A percentile compares a stretch with the other conserved stretches of the same genome.
Evolutionary conservation across 805 yeast species (phyloP).

Genomic region (Candida sanyiensis): DNA sequence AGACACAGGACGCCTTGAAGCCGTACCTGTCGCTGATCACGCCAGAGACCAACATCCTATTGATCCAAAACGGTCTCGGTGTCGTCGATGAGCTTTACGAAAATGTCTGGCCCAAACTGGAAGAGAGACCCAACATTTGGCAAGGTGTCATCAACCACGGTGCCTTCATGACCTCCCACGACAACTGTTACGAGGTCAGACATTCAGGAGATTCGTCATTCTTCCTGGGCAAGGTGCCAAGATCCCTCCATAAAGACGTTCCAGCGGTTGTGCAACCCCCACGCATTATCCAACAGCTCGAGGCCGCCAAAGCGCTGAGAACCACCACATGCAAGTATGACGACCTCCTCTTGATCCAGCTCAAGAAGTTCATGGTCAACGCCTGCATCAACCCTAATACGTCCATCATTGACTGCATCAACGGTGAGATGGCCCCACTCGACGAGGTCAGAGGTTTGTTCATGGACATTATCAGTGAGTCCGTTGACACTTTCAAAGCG

Average conservation of each 20-base stretch:
- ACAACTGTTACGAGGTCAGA: slow-evolving; percentile 35
- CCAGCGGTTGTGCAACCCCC: slow-evolving; percentile 8
- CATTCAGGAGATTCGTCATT: slow-evolving; percentile 75
- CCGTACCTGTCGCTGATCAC: slow-evolving; percentile 48
- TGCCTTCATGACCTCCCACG: slow-evolving; percentile 41
- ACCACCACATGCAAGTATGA: slow-evolving; percentile 35
- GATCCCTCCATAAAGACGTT: slow-evolving; percentile 18
- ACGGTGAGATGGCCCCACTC: slow-evolving; percentile 64
- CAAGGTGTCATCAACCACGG: slow-evolving; percentile 87
- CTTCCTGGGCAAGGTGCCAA: slow-evolving; percentile 53
- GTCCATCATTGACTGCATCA: slow-evolving; percentile 67
- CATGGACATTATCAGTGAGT: slow-evolving; percentile 30
- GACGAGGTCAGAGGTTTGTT: slow-evolving; percentile 35
- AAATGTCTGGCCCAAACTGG: slow-evolving; percentile 46
- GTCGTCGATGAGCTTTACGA: slow-evolving; percentile 51
- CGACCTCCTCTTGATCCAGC: slow-evolving; percentile 52
- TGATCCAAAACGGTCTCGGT: slow-evolving; percentile 91
- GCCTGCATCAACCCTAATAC: slow-evolving; percentile 82
- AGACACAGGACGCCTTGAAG: slow-evolving; percentile 56
- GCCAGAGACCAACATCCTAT: slow-evolving; percentile 51
- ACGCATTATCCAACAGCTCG: slow-evolving; percentile 26
- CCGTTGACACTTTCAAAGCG: slow-evolving; percentile 27
- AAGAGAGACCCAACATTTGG: slow-evolving; percentile 50
- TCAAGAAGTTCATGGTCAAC: slow-evolving; percentile 74
- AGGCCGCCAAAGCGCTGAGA: slow-evolving; percentile 25